These are phyloP conservation scores for Cadophora malorum DNA, from an alignment of 2,329 filamentous ascomycete genomes.

Conservation along the genomic window DNA sequence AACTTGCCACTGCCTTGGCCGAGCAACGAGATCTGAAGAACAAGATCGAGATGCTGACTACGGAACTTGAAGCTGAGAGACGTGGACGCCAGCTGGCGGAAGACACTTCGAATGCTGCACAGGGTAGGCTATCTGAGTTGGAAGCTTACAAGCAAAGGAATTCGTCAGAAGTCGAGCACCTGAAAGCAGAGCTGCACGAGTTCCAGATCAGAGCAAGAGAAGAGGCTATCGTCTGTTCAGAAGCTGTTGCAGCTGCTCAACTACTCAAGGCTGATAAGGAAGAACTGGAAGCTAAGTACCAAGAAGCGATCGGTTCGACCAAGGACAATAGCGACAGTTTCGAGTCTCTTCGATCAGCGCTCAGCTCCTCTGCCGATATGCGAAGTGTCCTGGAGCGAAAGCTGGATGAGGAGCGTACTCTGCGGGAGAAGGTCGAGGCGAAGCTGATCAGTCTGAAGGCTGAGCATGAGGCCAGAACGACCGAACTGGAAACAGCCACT, in stretches of 20 bases:
- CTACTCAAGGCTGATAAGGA: conserved; percentile 86
- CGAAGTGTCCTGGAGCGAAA: conserved; percentile 78
- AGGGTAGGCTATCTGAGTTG: conserved; percentile 82
- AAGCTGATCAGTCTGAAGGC: conserved; percentile 78
- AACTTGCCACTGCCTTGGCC: conserved; percentile 81
- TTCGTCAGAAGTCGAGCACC: conserved; percentile 81
- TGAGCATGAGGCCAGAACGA: conserved; percentile 81
- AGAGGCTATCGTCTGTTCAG: conserved; percentile 76
- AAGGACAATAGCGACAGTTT: conserved; percentile 76
- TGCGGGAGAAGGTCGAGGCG: conserved; percentile 75
- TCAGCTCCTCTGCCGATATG: conserved; percentile 80
- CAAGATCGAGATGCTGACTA: conserved; percentile 71
- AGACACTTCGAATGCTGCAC: conserved; percentile 81
- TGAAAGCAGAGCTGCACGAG: conserved; percentile 85
- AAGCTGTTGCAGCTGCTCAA: conserved; percentile 76
- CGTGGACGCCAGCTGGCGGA: conserved; percentile 84
- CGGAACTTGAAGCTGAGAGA: conserved; percentile 81
- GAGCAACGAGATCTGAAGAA: conserved; percentile 81
- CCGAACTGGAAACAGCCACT: conserved; percentile 76
- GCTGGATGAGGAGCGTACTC: conserved; percentile 80
- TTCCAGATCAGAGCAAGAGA: conserved; percentile 80
- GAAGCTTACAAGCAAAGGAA: conserved; percentile 85
- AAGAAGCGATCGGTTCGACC: conserved; percentile 69
- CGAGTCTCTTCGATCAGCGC: conserved; percentile 75
- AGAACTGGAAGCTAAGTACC: conserved; percentile 72